Percentiles rank a stretch among this genome's conserved stretches.
Conservation (phyloP, 805 yeast species). For the Suhomyces xylopsoci region DNA sequence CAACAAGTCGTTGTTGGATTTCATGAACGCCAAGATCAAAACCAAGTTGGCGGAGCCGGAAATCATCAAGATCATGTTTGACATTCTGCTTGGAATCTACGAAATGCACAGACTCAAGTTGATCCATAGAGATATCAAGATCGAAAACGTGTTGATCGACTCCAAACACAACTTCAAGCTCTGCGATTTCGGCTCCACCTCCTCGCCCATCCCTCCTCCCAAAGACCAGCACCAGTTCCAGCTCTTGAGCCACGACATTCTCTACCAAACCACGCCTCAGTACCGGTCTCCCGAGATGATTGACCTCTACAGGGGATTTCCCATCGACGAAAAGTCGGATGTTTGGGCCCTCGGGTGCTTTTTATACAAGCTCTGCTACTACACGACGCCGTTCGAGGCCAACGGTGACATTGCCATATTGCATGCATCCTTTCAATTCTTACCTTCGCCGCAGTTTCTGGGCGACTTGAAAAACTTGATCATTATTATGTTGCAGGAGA, state of each 20-base stretch:
- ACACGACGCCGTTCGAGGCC: slow-evolving; percentile 92
- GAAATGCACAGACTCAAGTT: slow-evolving; percentile 80
- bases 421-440: slow-evolving; percentile 79
- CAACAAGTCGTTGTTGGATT: slow-evolving; percentile 80
- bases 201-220: slow-evolving; percentile 69
- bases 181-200: slow-evolving; percentile 92
- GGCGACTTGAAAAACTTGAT: slow-evolving; percentile 72
- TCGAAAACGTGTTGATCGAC: slow-evolving; percentile 88
- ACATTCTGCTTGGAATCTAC: slow-evolving; percentile 73
- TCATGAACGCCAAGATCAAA: slow-evolving; percentile 80
- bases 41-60: slow-evolving; percentile 75
- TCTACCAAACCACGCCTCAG: slow-evolving; percentile 92
- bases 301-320: slow-evolving; percentile 75
- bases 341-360: slow-evolving; percentile 97
- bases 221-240: slow-evolving; percentile 70
- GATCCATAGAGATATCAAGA: slow-evolving; percentile 90
- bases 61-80: slow-evolving; percentile 78
- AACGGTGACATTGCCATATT: slow-evolving; percentile 83
- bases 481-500: slow-evolving; percentile 75
- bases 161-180: slow-evolving; percentile 66
- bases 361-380: slow-evolving; percentile 84
- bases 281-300: slow-evolving; percentile 96
- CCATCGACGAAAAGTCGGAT: slow-evolving; percentile 89
- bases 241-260: slow-evolving; percentile 75
- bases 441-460: slow-evolving; percentile 64